phyloP scores from a whole-genome alignment of 176 grass and related monocot species.

The Hordeum marinum region DNA sequence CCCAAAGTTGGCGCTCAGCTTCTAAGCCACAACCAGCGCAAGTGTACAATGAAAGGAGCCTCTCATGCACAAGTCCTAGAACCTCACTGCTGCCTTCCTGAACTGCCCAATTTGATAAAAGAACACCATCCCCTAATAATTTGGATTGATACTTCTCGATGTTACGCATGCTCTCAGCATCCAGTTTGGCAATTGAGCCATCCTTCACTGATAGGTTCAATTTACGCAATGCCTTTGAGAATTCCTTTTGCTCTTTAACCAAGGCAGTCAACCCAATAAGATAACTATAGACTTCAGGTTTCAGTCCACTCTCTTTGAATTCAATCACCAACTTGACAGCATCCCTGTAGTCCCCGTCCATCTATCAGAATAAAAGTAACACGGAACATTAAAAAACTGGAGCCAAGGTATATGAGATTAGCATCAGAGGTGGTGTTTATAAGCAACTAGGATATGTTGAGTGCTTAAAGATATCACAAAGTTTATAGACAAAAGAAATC shows the following conservation, averaged over 20 bases:
- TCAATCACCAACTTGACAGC: slow-evolving; percentile 77
- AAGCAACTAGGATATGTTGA: slow-evolving; percentile 1
- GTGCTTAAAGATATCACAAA: neutral
- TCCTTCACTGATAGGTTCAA: slow-evolving; percentile 68
- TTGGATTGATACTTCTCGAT: slow-evolving; percentile 58
- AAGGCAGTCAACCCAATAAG: slow-evolving; percentile 84
- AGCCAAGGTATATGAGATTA: neutral
- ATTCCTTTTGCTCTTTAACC: slow-evolving; percentile 95
- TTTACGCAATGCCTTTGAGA: slow-evolving; percentile 75
- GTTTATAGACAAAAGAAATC: neutral
- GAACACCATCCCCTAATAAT: slow-evolving; percentile 63
- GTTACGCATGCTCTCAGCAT: slow-evolving; percentile 42
- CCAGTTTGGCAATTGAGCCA: slow-evolving; percentile 45
- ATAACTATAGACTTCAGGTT: slow-evolving; percentile 90
- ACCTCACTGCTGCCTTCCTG: slow-evolving; percentile 60
- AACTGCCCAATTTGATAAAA: slow-evolving; percentile 77
- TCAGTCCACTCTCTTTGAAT: slow-evolving; percentile 70
- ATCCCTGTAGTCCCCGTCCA: slow-evolving; percentile 68
- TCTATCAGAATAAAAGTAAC: slow-evolving; percentile 44
- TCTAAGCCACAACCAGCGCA: slow-evolving; percentile 78
- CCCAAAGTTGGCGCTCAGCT: slow-evolving; percentile 87
- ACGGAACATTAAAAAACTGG: neutral
- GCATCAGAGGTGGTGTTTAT: neutral
- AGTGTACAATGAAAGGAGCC: slow-evolving; percentile 75
- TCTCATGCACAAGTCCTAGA: slow-evolving; percentile 65